These are phyloP conservation scores for Pseudogymnoascus sp. DNA, from an alignment of 2,329 filamentous ascomycete genomes.

Conservation along the genomic window DNA sequence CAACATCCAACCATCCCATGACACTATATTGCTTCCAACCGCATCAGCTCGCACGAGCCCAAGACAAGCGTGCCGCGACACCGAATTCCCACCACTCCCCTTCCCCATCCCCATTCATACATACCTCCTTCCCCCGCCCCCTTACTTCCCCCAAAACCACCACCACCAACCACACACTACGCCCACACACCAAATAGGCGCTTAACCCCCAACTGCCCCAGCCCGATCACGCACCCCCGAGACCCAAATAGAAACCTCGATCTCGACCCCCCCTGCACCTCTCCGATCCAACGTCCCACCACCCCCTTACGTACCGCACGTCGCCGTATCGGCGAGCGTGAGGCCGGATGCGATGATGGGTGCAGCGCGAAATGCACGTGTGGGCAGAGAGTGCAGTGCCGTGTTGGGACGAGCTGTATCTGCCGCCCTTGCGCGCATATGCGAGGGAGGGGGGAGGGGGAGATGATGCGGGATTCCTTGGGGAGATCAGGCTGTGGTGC, in stretches of 20 bases:
- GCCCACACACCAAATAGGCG: not conserved
- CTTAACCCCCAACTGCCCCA: not conserved
- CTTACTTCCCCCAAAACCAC: not conserved
- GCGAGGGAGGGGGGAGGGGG: not conserved
- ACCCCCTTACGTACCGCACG: not conserved
- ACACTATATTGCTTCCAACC: not conserved
- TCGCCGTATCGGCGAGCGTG: not conserved
- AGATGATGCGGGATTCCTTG: not conserved
- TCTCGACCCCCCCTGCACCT: not conserved
- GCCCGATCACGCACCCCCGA: not conserved
- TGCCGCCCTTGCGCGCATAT: constrained; percentile 1
- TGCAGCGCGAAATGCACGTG: not conserved
- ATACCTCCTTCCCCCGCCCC: not conserved
- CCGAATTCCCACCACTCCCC: not conserved
- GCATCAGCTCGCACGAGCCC: not conserved
- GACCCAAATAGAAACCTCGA: not conserved
- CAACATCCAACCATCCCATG: not conserved
- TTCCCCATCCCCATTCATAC: not conserved
- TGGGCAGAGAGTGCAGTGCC: not conserved
- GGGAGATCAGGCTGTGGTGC: not conserved
- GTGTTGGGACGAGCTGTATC: not conserved
- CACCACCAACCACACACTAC: not conserved
- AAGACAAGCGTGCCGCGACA: not conserved
- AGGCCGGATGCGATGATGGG: not conserved
- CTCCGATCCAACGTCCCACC: constrained; percentile 5